Evolutionary conservation across 2,329 filamentous ascomycete species (phyloP), one percentile per base, ranked within the genome.

Genomic region (Calonectria fujianensis): DNA sequence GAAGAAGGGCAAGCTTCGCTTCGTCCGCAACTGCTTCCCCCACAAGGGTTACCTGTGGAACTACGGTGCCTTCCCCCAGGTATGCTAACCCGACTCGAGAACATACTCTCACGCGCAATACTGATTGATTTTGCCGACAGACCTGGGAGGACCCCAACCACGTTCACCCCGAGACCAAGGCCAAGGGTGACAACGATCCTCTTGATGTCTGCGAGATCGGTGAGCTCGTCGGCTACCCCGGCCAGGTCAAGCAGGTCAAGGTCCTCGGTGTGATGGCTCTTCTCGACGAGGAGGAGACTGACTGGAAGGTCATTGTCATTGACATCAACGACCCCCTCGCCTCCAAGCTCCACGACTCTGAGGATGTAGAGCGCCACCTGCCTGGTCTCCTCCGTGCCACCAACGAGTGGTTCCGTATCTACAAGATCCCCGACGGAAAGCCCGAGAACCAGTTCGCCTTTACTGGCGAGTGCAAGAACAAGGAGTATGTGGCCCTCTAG

Each of bases 31-130:
- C 94, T 99, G 97, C 94, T 99, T 99, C 93, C 97, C 97, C 83
- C 97, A 99, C 94, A 98, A 99, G 93, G 97, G 97, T 81, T 99
- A 99, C 89, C 95, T 99, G 83, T 99, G 97, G 97, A 99, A 99
- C 93, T 99, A 99, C 89, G 97, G 97, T 90, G 96, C 96, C 88
- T 98, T 99, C 93, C 97, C 97, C 83, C 95, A 97, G 91, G 95
- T 97, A 91, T 85, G 91, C 14, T 20, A 16, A 24, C 37, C 11
- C 20, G 9, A 16, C 24, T 18, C 11, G 24, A 29, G 35, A 39
- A 20, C 1, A 63, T 7, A 27, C 27, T 54, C 70, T 14, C 29
- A 35, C 48, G 16, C 65, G 68, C 31, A 69, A 24, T 27, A 51
- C 72, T 79, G 57, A 79, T 68, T 59, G 59, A 59, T 48, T 73